Percentiles rank a stretch among this genome's conserved stretches.
These are phyloP conservation scores for Wickerhamomyces sp. DNA, from an alignment of 1,139 yeast genomes.

Conservation along the genomic window DNA sequence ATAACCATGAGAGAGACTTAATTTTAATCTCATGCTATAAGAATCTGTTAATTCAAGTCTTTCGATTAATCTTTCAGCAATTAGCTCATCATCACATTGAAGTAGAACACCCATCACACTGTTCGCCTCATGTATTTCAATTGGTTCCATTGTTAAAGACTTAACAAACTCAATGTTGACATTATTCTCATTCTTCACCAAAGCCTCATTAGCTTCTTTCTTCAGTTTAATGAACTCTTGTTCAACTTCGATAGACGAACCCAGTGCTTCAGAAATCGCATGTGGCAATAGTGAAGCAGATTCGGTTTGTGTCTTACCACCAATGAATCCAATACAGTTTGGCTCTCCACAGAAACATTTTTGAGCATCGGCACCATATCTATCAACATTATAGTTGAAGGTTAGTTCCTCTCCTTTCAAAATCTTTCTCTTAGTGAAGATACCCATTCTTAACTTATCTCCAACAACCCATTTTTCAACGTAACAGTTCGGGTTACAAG, in stretches of 20 bases:
- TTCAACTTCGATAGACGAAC: conserved; percentile 60
- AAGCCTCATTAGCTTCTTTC: conserved; percentile 40
- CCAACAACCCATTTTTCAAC: conserved; percentile 98
- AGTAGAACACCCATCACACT: conserved; percentile 78
- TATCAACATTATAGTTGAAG: conserved; percentile 92
- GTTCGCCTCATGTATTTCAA: conserved; percentile 60
- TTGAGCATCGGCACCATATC: conserved; percentile 94
- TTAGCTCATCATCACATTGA: conserved; percentile 68
- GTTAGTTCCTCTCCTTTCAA: conserved; percentile 85
- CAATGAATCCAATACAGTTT: conserved; percentile 88
- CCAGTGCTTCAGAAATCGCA: conserved; percentile 79
- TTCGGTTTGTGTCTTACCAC: conserved; percentile 95
- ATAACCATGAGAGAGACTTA: conserved; percentile 83
- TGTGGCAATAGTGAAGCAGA: conserved; percentile 83
- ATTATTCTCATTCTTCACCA: conserved; percentile 53
- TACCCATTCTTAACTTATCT: conserved; percentile 87
- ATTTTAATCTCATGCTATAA: conserved; percentile 48
- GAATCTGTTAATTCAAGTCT: conserved; percentile 60
- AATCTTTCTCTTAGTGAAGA: conserved; percentile 77
- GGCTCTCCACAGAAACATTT: conserved; percentile 93
- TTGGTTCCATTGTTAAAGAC: conserved; percentile 49
- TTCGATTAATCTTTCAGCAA: conserved; percentile 61
- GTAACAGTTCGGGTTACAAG: conserved; percentile 90
- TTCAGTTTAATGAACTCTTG: conserved; percentile 62
- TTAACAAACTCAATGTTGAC: conserved; percentile 65